phyloP scores from a whole-genome alignment of 2,329 filamentous ascomycete species.

The Penicillium verrucosum region DNA sequence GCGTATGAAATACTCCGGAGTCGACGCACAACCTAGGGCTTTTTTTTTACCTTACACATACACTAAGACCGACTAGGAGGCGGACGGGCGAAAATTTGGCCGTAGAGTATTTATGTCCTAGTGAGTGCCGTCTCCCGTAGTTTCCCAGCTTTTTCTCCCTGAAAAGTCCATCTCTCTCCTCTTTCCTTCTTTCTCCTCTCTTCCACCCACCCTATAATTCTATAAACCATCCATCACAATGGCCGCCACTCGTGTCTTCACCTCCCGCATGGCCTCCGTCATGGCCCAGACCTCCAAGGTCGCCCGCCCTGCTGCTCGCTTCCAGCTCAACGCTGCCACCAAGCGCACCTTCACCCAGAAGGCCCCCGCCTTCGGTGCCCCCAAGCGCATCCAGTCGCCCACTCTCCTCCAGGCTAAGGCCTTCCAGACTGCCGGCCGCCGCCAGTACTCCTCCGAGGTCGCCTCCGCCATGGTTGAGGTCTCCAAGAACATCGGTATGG shows the following conservation, averaged over 20 bases:
- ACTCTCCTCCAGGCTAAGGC: constrained; percentile 65
- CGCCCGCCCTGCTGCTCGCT: constrained; percentile 70
- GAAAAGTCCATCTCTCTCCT: constrained; percentile 31
- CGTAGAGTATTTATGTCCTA: constrained; percentile 39
- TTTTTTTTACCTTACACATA: constrained; percentile 20
- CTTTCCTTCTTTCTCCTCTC: constrained; percentile 25
- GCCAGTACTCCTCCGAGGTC: constrained; percentile 84
- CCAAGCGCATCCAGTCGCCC: constrained; percentile 70
- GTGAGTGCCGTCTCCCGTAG: constrained; percentile 29
- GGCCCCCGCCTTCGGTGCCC: constrained; percentile 58
- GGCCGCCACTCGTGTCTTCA: constrained; percentile 73
- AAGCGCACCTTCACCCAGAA: constrained; percentile 64
- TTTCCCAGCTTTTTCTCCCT: constrained; percentile 38
- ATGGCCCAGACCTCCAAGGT: constrained; percentile 70
- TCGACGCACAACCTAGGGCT: constrained; percentile 31
- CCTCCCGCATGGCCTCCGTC: constrained; percentile 68
- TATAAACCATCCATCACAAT: constrained; percentile 62
- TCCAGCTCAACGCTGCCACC: constrained; percentile 61
- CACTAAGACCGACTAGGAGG: constrained; percentile 33
- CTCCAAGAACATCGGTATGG: constrained; percentile 88
- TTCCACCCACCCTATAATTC: constrained; percentile 20
- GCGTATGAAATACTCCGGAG: constrained; percentile 20
- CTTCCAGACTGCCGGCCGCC: constrained; percentile 58
- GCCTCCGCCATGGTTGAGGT: constrained; percentile 81
- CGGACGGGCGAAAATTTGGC: constrained; percentile 39